Evolutionary conservation across 1,284 basidiomycete species (phyloP), one percentile per base, ranked within the genome.

Genomic region (Moesziomyces antarcticus): DNA sequence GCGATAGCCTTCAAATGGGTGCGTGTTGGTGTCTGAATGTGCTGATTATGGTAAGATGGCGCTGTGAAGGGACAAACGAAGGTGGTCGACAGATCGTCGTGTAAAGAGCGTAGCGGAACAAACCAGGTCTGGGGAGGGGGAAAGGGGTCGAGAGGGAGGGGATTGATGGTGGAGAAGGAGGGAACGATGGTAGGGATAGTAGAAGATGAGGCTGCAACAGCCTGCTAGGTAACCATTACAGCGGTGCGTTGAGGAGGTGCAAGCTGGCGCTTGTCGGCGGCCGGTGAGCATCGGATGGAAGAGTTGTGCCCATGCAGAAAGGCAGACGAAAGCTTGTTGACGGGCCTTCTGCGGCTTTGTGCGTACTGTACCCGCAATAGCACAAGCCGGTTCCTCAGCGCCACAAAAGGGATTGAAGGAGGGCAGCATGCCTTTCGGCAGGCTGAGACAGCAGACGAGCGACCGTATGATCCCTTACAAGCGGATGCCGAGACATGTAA

Each of bases 41-140:
- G 30, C 10, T 33, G 30, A 13, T 33, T 13, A 13, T 13, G 0
- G 30, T 33, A 50, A 18, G 10, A 5, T 24, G 21, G 6, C 7
- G 37, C 40, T 18, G 20, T 9, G 6, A 46, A 43, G 20, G n/a
- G 50, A 48, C 35, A 51, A 59, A 53, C 41, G 50, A 53, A 35
- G 18, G 50, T 59, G 57, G 27, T 42, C 20, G 45, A 27, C 20
- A 50, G 42, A 13, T 11, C 11, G 18, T 22, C 22, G 45, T 46
- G 45, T 16, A 46, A 18, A 27, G 16, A 46, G 45, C 7, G 24
- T 27, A 13, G 24, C 8, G 45, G 45, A 14, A 18, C 16, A 25
- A 25, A 46, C 45, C 6, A 9, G 6, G 43, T 30, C 37, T 20
- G 35, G 42, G 33, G 16, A 33, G 24, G 24, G 24, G 30, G 9